A percentile compares a stretch with the other conserved stretches of the same genome.
phyloP scores from a whole-genome alignment of 73 alveolate species.

The Paramecium primaurelia region DNA sequence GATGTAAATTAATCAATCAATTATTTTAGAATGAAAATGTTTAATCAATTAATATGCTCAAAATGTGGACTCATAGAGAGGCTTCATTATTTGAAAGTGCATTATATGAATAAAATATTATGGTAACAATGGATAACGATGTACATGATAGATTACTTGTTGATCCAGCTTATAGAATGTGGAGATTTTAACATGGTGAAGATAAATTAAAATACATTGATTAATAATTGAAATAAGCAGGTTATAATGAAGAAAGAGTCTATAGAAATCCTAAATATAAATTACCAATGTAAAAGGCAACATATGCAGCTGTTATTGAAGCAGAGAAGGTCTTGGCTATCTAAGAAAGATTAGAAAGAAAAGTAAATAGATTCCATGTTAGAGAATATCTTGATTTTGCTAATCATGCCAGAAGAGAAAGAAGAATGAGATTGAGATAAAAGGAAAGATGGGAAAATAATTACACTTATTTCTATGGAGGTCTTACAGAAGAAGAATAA shows the following conservation, averaged over 20 bases:
- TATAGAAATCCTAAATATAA: conserved; percentile 51
- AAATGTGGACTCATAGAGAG: conserved; percentile 52
- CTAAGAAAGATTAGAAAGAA: conserved; percentile 77
- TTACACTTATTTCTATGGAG: conserved; percentile 79
- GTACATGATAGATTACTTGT: conserved; percentile 83
- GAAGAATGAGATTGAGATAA: conserved; percentile 82
- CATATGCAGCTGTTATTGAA: conserved; percentile 72
- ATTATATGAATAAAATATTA: conserved; percentile 65
- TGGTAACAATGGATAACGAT: conserved; percentile 73
- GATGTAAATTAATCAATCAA: conserved; percentile 59
- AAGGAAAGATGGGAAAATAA: conserved; percentile 79
- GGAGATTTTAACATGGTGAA: conserved; percentile 75
- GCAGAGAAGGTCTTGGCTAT: conserved; percentile 77
- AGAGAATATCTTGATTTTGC: conserved; percentile 79
- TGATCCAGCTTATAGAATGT: conserved; percentile 88
- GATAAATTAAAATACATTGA: conserved; percentile 70
- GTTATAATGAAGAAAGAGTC: conserved; percentile 34
- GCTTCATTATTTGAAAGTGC: conserved; percentile 50
- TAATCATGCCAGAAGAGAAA: conserved; percentile 88
- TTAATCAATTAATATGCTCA: neutral
- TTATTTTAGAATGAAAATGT: conserved; percentile 2
- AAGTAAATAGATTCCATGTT: conserved; percentile 72
- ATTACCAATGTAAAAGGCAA: conserved; percentile 61
- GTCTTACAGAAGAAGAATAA: conserved; percentile 84
- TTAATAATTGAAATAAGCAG: conserved; percentile 66